phyloP scores from a whole-genome alignment of 129 eudicot genomes.

The Escallonia rubra region DNA sequence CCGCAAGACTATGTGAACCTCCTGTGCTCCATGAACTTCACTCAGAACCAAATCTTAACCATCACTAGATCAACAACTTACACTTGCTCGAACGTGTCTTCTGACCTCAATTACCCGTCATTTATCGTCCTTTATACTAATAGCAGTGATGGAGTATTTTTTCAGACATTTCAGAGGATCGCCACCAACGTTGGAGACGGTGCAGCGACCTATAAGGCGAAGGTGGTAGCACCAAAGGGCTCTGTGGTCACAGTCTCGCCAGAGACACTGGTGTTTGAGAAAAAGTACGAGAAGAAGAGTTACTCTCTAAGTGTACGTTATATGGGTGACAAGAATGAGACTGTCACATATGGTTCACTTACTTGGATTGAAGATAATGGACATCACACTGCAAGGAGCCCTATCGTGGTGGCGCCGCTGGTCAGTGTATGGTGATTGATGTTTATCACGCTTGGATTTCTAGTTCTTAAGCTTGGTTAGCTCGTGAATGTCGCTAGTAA shows the following conservation, averaged over 20 bases:
- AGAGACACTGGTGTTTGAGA: conserved; percentile 15
- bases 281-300: conserved; percentile 21
- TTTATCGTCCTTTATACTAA: conserved; percentile 20
- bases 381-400: conserved; percentile 24
- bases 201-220: conserved; percentile 18
- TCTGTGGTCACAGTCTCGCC: conserved; percentile 23
- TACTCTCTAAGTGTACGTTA: conserved; percentile 11
- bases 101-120: conserved; percentile 37
- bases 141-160: not conserved
- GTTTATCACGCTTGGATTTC: not conserved
- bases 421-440: conserved; percentile 2
- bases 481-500: no score
- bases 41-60: conserved; percentile 18
- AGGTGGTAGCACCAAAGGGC: conserved; percentile 15
- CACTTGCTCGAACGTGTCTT: conserved; percentile 18
- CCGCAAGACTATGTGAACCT: conserved; percentile 24
- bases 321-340: not conserved
- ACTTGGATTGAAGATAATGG: conserved; percentile 25
- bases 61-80: conserved; percentile 13
- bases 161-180: conserved; percentile 8
- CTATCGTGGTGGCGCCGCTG: conserved; percentile 25
- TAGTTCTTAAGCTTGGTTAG: no score
- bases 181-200: conserved; percentile 28
- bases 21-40: conserved; percentile 22
- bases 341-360: conserved; percentile 17